Percentiles rank a stretch among this genome's conserved stretches.
Evolutionary conservation across 768 basidiomycete genomes (phyloP).

Genomic region (Boletus bicolor): DNA sequence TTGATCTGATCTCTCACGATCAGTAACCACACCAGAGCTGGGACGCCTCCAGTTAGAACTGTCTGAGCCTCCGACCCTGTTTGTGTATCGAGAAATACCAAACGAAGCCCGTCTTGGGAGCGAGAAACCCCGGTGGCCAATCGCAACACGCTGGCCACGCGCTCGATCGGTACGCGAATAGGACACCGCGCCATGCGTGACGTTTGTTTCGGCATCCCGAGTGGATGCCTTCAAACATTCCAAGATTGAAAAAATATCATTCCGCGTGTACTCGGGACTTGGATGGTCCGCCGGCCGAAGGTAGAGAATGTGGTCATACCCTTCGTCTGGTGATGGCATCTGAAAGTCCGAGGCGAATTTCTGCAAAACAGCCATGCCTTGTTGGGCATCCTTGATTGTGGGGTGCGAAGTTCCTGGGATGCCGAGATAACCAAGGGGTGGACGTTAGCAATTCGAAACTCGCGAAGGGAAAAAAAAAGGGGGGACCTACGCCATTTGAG

Average conservation of each 20-base stretch:
- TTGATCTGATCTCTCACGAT: constrained; percentile 18
- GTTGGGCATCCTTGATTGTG: constrained; percentile 62
- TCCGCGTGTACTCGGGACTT: constrained; percentile 45
- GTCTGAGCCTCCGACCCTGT: constrained; percentile 17
- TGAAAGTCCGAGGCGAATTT: constrained; percentile 63
- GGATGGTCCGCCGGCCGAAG: constrained; percentile 37
- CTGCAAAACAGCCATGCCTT: constrained; percentile 58
- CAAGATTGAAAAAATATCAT: constrained; percentile 52
- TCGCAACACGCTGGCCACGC: constrained; percentile 21
- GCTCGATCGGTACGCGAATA: constrained; percentile 11
- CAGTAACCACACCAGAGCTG: constrained; percentile 5
- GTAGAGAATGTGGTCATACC: constrained; percentile 55
- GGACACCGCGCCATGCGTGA: constrained; percentile 3
- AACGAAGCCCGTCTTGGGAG: constrained; percentile 12
- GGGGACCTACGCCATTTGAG: constrained; percentile 53
- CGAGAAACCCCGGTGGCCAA: constrained; percentile 15
- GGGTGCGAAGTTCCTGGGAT: constrained; percentile 66
- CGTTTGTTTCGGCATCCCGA: constrained; percentile 13
- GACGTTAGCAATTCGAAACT: constrained; percentile 8
- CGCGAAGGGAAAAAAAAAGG: not conserved
- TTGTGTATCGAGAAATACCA: constrained; percentile 11
- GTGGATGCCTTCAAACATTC: constrained; percentile 40
- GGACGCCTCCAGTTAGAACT: constrained; percentile 19
- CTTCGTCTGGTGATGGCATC: constrained; percentile 56
- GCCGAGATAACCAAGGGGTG: constrained; percentile 6